Evolutionary conservation across 192 early-diverging fungal species (phyloP).

Genomic region (Coemansia interrupta): DNA sequence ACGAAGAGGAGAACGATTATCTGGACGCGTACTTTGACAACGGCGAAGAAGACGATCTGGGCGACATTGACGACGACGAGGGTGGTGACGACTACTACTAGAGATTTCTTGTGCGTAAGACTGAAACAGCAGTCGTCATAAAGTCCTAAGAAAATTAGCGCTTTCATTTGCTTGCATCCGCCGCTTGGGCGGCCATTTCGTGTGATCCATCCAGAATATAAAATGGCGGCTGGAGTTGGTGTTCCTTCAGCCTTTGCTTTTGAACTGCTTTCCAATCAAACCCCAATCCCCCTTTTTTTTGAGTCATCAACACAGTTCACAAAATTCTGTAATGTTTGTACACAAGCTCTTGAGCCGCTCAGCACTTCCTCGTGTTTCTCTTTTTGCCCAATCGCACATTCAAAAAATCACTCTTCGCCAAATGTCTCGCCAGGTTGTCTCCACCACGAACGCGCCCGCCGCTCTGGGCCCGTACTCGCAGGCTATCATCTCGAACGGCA

Average conservation of each 20-base stretch:
- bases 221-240: too few relatives aligned
- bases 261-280: neutral
- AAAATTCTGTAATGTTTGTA: conserved; percentile 5
- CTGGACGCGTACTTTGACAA: conserved; percentile 54
- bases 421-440: conserved; percentile 50
- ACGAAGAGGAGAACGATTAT: conserved; percentile 50
- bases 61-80: conserved; percentile 47
- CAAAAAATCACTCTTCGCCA: conserved; percentile 15
- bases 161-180: neutral
- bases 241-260: neutral
- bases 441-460: conserved; percentile 62
- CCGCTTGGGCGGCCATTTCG: too few relatives aligned
- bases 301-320: neutral
- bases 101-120: too few relatives aligned
- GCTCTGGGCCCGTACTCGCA: conserved; percentile 79
- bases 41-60: conserved; percentile 51
- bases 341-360: neutral
- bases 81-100: conserved; percentile 42
- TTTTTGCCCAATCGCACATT: conserved; percentile 2
- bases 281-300: neutral
- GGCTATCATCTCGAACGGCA: conserved; percentile 78
- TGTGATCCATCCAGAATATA: too few relatives aligned
- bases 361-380: conserved; percentile 10
- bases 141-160: neutral
- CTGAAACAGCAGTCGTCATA: too few relatives aligned